phyloP scores from a whole-genome alignment of 164 flowering plant species.

The Nymphaea colorata region DNA sequence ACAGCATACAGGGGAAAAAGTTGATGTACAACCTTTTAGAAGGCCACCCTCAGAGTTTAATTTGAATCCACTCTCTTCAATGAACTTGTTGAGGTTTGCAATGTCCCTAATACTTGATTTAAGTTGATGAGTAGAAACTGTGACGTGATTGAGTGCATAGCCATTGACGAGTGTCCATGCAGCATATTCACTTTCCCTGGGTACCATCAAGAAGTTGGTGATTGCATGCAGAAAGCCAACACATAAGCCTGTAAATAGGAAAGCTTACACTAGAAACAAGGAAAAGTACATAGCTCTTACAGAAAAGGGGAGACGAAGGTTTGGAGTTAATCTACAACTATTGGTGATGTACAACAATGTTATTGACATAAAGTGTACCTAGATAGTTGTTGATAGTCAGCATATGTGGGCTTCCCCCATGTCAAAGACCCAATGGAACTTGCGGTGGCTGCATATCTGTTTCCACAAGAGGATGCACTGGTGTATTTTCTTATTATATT shows the following conservation, averaged over 20 bases:
- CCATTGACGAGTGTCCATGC: slow-evolving; percentile 99
- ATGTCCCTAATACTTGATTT: slow-evolving; percentile 52
- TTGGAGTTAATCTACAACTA: too few relatives aligned
- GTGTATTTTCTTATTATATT: slow-evolving; percentile 72
- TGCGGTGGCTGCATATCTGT: slow-evolving; percentile 71
- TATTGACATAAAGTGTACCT: slow-evolving; percentile 25
- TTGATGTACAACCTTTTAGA: slow-evolving; percentile 56
- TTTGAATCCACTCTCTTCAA: slow-evolving; percentile 70
- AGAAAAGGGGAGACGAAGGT: too few relatives aligned
- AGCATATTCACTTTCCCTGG: slow-evolving; percentile 96
- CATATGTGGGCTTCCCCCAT: slow-evolving; percentile 63
- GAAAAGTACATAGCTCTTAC: too few relatives aligned
- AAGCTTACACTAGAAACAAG: too few relatives aligned
- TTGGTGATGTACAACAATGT: not conserved
- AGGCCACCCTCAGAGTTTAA: slow-evolving; percentile 92
- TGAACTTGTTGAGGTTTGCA: slow-evolving; percentile 53
- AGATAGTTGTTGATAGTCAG: slow-evolving; percentile 73
- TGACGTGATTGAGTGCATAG: slow-evolving; percentile 83
- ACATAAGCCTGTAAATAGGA: too few relatives aligned
- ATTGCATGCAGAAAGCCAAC: too few relatives aligned
- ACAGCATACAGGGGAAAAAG: not conserved
- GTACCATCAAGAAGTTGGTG: not conserved
- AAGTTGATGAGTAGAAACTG: slow-evolving; percentile 76
- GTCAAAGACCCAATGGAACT: slow-evolving; percentile 84
- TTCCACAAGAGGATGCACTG: slow-evolving; percentile 37